Conservation (phyloP, 805 yeast species). For the Nakazawaea holstii region DNA sequence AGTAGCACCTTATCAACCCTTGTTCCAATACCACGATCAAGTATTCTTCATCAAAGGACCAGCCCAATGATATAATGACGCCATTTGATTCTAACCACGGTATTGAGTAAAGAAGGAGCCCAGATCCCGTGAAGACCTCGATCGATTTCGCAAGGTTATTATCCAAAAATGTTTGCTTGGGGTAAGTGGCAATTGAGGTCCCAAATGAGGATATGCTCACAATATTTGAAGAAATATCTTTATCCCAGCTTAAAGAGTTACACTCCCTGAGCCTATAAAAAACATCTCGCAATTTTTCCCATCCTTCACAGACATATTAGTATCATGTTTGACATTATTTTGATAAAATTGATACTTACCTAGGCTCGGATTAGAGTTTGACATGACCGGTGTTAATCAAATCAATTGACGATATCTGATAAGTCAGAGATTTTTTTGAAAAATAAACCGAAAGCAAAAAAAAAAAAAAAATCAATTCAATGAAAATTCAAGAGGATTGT, state of each 20-base stretch:
- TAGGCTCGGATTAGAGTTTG: slow-evolving; percentile 1
- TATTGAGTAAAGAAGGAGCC: slow-evolving; percentile 22
- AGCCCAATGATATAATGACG: slow-evolving; percentile 46
- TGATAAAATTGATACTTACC: slow-evolving; percentile 15
- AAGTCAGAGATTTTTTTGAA: too few relatives aligned
- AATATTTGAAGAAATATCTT: slow-evolving; percentile 21
- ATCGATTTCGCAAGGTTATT: slow-evolving; percentile 14
- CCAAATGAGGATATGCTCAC: slow-evolving; percentile 48
- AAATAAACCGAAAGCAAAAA: too few relatives aligned
- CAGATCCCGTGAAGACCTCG: slow-evolving; percentile 29
- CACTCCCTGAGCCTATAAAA: slow-evolving; percentile 62
- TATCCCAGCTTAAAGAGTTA: slow-evolving; percentile 48
- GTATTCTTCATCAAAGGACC: slow-evolving; percentile 43
- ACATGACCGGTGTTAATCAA: not conserved
- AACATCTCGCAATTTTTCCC: slow-evolving; percentile 76
- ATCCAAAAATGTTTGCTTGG: slow-evolving; percentile 20
- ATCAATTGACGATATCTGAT: too few relatives aligned
- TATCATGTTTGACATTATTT: not conserved
- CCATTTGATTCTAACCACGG: slow-evolving; percentile 46
- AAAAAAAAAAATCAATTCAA: not conserved
- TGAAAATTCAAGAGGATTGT: not conserved
- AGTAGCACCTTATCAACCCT: slow-evolving; percentile 52
- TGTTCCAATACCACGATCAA: slow-evolving; percentile 49
- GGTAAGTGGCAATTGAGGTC: slow-evolving; percentile 49
- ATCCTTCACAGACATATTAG: slow-evolving; percentile 31